These are phyloP conservation scores for Lentinula novae-zelandiae DNA, from an alignment of 1,284 basidiomycete species.

Conservation along the genomic window DNA sequence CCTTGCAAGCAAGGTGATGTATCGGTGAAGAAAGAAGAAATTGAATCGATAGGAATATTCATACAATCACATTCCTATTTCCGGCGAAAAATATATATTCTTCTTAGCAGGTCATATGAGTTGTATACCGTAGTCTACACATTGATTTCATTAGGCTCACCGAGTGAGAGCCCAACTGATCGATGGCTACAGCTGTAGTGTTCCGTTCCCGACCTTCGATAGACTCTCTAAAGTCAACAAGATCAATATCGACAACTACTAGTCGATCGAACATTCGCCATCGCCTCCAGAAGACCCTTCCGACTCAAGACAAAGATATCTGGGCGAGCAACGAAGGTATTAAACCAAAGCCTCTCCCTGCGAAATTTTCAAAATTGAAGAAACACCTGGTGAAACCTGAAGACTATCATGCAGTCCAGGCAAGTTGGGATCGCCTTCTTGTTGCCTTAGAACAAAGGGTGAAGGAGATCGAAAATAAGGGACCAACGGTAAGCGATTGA, in stretches of 20 bases:
- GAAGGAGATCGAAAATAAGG: neutral
- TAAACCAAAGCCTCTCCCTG: neutral
- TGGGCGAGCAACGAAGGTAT: conserved; percentile 7
- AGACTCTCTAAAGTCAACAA: conserved; percentile 5
- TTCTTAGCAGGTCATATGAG: too few species aligned
- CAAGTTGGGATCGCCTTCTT: conserved; percentile 9
- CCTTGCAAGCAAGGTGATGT: too few species aligned
- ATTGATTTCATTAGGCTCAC: too few species aligned
- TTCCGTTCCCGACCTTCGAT: conserved; percentile 5
- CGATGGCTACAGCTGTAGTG: conserved; percentile 5
- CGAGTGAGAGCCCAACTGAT: too few species aligned
- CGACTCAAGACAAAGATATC: neutral
- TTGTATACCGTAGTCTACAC: too few species aligned
- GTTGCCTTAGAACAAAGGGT: conserved; percentile 3
- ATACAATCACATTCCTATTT: too few species aligned
- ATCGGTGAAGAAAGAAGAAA: too few species aligned
- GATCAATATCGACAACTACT: neutral
- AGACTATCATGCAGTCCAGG: conserved; percentile 10
- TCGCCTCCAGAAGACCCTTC: neutral
- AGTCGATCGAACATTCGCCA: neutral
- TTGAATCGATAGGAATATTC: too few species aligned
- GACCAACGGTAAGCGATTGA: neutral
- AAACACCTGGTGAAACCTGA: conserved; percentile 8
- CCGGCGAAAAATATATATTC: too few species aligned
- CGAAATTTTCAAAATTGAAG: conserved; percentile 8